A percentile compares a stretch with the other conserved stretches of the same genome.
Evolutionary conservation across 352 stramenopile species (phyloP).

Genomic region (Globisporangium carolinianum): DNA sequence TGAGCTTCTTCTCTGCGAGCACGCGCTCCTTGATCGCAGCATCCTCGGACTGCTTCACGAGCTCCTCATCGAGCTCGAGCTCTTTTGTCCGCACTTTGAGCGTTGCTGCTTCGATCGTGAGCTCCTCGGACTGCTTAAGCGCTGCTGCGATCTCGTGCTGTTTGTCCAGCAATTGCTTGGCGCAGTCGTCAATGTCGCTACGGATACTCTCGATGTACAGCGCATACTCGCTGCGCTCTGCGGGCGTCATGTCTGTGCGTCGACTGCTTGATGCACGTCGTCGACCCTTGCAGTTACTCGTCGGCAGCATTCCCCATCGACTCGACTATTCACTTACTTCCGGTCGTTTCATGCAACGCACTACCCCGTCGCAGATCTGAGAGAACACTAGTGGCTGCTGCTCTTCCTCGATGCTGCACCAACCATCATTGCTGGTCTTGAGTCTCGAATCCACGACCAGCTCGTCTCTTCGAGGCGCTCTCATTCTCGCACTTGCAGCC

Average conservation of each 20-base stretch:
- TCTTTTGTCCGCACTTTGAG: slow-evolving; percentile 50
- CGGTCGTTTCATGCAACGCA: background rate
- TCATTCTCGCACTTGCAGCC: background rate
- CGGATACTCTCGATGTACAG: slow-evolving; percentile 33
- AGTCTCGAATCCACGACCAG: too few relatives aligned
- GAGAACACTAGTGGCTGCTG: too few relatives aligned
- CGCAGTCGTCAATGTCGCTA: slow-evolving; percentile 24
- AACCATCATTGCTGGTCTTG: background rate
- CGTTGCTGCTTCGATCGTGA: slow-evolving; percentile 40
- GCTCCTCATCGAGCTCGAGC: slow-evolving; percentile 51
- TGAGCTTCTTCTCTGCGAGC: slow-evolving; percentile 47
- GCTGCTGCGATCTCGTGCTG: slow-evolving; percentile 26
- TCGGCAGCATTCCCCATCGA: background rate
- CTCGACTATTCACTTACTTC: background rate
- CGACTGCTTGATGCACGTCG: too few relatives aligned
- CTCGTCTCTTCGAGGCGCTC: too few relatives aligned
- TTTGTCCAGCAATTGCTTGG: slow-evolving; percentile 31
- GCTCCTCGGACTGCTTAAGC: slow-evolving; percentile 35
- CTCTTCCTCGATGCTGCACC: background rate
- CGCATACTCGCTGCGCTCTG: slow-evolving; percentile 25
- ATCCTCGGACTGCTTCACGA: slow-evolving; percentile 35
- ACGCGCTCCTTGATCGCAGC: slow-evolving; percentile 47
- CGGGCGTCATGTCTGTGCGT: slow-evolving; percentile 15
- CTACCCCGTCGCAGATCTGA: too few relatives aligned
- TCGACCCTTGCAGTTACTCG: too few relatives aligned